Percentiles rank a stretch among this genome's conserved stretches.
Conservation (phyloP, 257 asterid species). For the Jacaranda mimosifolia region DNA sequence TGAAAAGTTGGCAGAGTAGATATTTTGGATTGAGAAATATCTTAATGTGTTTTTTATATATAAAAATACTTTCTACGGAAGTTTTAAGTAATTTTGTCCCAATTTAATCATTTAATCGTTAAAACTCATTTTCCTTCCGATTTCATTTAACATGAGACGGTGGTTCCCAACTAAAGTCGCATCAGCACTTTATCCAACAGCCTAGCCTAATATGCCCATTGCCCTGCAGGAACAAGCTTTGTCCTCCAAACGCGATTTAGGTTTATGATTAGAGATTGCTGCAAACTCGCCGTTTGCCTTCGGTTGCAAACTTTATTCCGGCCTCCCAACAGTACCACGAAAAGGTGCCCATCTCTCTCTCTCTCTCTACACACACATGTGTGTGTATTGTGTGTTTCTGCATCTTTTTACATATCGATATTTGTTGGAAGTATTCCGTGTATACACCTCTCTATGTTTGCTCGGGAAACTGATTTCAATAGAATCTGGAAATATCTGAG, state of each 20-base stretch:
- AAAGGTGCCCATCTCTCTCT: slow-evolving; percentile 24
- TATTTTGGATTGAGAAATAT: no score
- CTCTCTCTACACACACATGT: background rate
- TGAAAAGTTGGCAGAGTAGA: no score
- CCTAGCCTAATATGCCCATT: no score
- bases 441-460: no score
- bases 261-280: slow-evolving; percentile 13
- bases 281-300: background rate
- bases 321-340: background rate
- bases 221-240: background rate
- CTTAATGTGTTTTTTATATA: no score
- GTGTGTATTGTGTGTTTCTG: background rate
- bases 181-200: background rate
- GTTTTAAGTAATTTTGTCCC: no score
- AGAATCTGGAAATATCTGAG: background rate
- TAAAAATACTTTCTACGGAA: no score
- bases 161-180: background rate
- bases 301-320: slow-evolving; percentile 6
- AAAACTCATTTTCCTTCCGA: no score
- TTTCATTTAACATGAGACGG: no score
- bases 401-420: background rate
- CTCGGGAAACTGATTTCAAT: background rate
- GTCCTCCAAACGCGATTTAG: background rate
- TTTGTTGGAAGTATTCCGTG: background rate
- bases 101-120: no score